These are phyloP conservation scores for Kluyveromyces sp. DNA, from an alignment of 1,139 yeast species.

Conservation along the genomic window DNA sequence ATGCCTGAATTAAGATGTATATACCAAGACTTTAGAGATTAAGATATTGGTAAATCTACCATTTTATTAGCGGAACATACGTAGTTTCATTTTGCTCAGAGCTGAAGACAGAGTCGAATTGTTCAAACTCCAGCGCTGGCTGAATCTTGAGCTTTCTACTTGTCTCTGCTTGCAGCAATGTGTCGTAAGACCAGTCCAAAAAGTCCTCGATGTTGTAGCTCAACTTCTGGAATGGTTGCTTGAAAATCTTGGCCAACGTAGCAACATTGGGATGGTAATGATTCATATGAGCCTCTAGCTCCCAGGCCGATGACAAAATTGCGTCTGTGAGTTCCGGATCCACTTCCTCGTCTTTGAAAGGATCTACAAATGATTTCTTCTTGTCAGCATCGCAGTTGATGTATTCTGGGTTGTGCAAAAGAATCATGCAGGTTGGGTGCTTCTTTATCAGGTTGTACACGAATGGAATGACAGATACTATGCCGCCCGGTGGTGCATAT, in stretches of 20 bases:
- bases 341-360: slow-evolving; percentile 52
- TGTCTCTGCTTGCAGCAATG: slow-evolving; percentile 69
- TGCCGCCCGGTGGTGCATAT: slow-evolving; percentile 84
- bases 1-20: background rate
- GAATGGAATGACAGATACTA: slow-evolving; percentile 83
- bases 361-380: slow-evolving; percentile 46
- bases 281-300: slow-evolving; percentile 67
- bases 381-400: slow-evolving; percentile 26
- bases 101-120: slow-evolving; percentile 19
- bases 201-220: slow-evolving; percentile 89
- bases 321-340: slow-evolving; percentile 82
- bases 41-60: no score
- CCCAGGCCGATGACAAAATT: slow-evolving; percentile 86
- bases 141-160: slow-evolving; percentile 60
- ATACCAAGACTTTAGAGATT: no score
- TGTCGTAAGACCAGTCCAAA: slow-evolving; percentile 79
- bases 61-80: background rate
- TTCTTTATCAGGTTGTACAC: slow-evolving; percentile 80
- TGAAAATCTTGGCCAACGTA: slow-evolving; percentile 77
- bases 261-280: slow-evolving; percentile 97
- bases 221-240: slow-evolving; percentile 85
- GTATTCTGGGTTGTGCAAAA: slow-evolving; percentile 51
- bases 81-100: slow-evolving; percentile 16
- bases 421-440: slow-evolving; percentile 89
- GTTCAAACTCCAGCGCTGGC: slow-evolving; percentile 76